Evolutionary conservation across 225 moss, liverwort and hornwort species (phyloP).

Genomic region (Takakia lepidozioides): DNA sequence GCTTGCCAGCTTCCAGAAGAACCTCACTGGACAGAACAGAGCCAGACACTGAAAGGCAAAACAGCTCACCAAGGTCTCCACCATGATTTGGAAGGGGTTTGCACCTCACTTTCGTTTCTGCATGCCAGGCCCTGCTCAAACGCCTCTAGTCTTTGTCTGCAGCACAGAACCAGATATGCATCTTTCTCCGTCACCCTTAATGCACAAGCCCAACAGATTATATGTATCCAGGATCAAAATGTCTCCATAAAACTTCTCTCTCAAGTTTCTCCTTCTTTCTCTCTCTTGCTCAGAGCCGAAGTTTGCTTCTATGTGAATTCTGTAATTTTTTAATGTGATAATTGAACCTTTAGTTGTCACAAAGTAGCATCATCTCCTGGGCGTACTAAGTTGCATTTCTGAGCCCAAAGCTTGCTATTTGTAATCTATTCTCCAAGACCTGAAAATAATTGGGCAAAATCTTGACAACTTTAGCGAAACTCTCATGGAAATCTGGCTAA

Average conservation of each 20-base stretch:
- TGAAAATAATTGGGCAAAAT: background rate
- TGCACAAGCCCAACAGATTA: background rate
- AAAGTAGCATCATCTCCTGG: too few relatives aligned
- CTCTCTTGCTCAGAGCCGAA: too few relatives aligned
- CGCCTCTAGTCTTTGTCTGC: slow-evolving; percentile 67
- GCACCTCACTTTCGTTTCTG: slow-evolving; percentile 20
- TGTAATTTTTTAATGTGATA: background rate
- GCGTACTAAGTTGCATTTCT: too few relatives aligned
- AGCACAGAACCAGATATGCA: slow-evolving; percentile 3
- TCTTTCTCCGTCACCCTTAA: background rate
- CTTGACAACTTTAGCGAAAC: background rate
- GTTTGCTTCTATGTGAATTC: too few relatives aligned
- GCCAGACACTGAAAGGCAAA: too few relatives aligned
- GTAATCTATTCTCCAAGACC: too few relatives aligned
- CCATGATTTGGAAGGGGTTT: slow-evolving; percentile 34
- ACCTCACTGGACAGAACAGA: too few relatives aligned
- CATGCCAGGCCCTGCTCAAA: slow-evolving; percentile 47
- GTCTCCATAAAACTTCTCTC: background rate
- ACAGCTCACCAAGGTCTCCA: slow-evolving; percentile 41
- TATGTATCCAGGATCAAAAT: background rate
- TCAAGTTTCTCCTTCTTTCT: too few relatives aligned
- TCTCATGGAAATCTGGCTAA: background rate
- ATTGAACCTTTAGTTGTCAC: background rate
- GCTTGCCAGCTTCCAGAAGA: too few relatives aligned
- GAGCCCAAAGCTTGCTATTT: too few relatives aligned